Evolutionary conservation across 106 monocot species (phyloP).

Genomic region (Dioscorea zingiberensis): DNA sequence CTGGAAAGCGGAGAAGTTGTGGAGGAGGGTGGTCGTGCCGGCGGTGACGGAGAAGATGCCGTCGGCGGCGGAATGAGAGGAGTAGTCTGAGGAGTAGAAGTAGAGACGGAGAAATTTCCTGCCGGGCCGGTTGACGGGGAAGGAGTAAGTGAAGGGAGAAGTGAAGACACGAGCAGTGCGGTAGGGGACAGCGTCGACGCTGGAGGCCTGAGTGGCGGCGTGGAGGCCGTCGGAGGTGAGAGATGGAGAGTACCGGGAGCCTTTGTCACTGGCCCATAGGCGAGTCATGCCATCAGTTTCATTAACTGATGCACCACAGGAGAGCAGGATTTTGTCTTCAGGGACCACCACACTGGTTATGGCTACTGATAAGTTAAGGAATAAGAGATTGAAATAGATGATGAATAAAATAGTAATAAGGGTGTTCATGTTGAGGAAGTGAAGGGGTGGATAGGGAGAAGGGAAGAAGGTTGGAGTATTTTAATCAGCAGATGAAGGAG

Average conservation of each 20-base stretch:
- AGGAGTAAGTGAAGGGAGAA: constrained; percentile 61
- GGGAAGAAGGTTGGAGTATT: too few relatives aligned
- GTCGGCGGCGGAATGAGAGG: constrained; percentile 20
- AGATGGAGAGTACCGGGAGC: constrained; percentile 11
- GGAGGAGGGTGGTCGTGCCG: constrained; percentile 41
- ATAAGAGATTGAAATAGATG: too few relatives aligned
- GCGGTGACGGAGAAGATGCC: constrained; percentile 59
- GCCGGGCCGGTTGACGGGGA: constrained; percentile 44
- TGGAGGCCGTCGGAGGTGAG: background rate
- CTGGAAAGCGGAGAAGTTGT: constrained; percentile 61
- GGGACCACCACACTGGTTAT: too few relatives aligned
- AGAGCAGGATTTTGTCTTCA: constrained; percentile 27
- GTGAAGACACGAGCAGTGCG: constrained; percentile 47
- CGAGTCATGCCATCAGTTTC: constrained; percentile 15
- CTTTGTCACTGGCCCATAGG: constrained; percentile 35
- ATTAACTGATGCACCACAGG: constrained; percentile 21
- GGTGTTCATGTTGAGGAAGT: too few relatives aligned
- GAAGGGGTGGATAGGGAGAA: too few relatives aligned
- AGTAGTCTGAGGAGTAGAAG: constrained; percentile 53
- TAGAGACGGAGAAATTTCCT: constrained; percentile 65
- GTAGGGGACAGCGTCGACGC: constrained; percentile 28
- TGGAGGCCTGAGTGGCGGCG: constrained; percentile 8
- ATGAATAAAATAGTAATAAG: too few relatives aligned
- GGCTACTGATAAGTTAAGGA: too few relatives aligned
- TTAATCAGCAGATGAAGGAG: too few relatives aligned